Evolutionary conservation across 129 eudicot species (phyloP), one percentile per base, ranked within the genome.

Genomic region (Glebionis coronaria): DNA sequence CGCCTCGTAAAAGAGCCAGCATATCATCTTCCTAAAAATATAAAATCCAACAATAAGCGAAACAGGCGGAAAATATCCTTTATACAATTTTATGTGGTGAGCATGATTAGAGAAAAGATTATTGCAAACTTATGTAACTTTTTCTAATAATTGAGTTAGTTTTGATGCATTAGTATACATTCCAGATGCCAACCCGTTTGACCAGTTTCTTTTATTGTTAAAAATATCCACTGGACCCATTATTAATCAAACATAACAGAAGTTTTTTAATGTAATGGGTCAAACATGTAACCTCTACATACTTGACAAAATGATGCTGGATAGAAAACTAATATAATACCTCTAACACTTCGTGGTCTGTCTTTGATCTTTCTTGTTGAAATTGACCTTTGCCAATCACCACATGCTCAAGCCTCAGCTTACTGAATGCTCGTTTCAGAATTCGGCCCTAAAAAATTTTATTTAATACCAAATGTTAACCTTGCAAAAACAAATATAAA

Each of bases 321-420:
- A 28, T 20, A 40, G 27, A 23, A 15, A 2, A 54, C 15, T 44
- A 7, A 61, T 12, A 62, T 27, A 58, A 88, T 61, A 85, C 95
- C 79, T 88, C 84, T 50, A 79, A 8, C 46, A 42, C 63, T 18
- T 79, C 82, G 27, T 71, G 67, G 65, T 65, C 58, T 16, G 76
- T 31, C 71, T 84, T 85, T 44, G 80, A 11, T 73, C 83, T 75
- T 49, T 89, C 96, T 80, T 86, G 88, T 77, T 85, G 78, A 73
- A 92, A 88, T 46, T 88, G 91, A 29, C 98, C 72, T 69, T 87
- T 90, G n/a, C 95, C 99, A 70, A 94, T 90, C 56, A 94, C 97
- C 73, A 88, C 91, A 71, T 92, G 98, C 77, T 92, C 98, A 4
- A 92, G 95, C 86, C 68, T 88, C 75, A 92, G 78, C 81, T 92